Evolutionary conservation across 1,284 basidiomycete genomes (phyloP), one percentile per base, ranked within the genome.

Genomic region (Tilletia setariae): DNA sequence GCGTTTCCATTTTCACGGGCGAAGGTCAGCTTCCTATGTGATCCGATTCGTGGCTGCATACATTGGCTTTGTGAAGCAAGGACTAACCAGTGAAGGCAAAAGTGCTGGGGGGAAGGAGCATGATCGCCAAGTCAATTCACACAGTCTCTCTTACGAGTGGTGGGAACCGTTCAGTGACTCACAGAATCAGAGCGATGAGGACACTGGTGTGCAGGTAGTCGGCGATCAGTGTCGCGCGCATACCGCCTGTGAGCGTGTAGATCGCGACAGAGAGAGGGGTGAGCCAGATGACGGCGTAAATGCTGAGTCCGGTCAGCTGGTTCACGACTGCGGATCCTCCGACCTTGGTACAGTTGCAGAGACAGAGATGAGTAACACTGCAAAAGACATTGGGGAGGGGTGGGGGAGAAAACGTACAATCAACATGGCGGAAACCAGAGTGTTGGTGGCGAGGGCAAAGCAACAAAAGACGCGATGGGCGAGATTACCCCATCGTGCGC

Each of bases 381-480:
- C 35, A 40, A 4, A 11, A 40, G 11, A 40, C 35, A 11, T 40
- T 4, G 35, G 35, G 35, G 11, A 6, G 35, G 35, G 35, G 35
- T 11, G 35, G 11, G 35, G 11, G 35, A 40, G 11, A 11, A 40
- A 6, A 40, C 35, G 35, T 40, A 40, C 72, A 11, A 82, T 74
- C 6, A 82, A 74, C 72, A 80, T 78, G 25, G 74, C 72, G 2
- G 74, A 76, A 15, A 81, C 80, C 2, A 82, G 75, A 19, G 78
- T 66, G 79, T 91, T 91, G 64, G 90, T 92, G 0, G 89, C 87
- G 13, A 93, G 84, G 16, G 84, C 88, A 76, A 92, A 93, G 84
- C 89, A 90, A 81, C 91, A 87, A 84, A 93, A 93, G 1, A 90
- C 84, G 6, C 89, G 69, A 82, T 94, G 92, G 0, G 89, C 89